phyloP scores from a whole-genome alignment of 2,329 filamentous ascomycete species.

The Fusarium sp. region DNA sequence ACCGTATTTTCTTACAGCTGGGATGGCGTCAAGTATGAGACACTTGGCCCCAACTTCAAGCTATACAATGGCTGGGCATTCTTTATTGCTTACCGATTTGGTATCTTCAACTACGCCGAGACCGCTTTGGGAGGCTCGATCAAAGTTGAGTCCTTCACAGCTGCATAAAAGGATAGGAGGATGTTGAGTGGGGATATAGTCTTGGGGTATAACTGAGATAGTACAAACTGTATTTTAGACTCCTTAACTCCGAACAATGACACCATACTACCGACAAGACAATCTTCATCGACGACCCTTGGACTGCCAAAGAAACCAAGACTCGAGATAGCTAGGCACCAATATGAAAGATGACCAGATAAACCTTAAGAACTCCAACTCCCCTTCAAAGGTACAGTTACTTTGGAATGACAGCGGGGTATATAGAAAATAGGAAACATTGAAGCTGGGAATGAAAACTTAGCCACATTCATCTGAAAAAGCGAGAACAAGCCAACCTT shows the following conservation, averaged over 20 bases:
- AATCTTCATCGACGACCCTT: no score
- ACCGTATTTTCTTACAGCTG: slow-evolving; percentile 36
- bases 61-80: slow-evolving; percentile 57
- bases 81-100: slow-evolving; percentile 61
- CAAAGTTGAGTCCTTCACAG: slow-evolving; percentile 31
- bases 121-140: slow-evolving; percentile 52
- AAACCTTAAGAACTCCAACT: background rate
- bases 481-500: background rate
- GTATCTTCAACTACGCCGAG: slow-evolving; percentile 62
- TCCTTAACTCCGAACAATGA: background rate
- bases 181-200: background rate
- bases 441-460: background rate
- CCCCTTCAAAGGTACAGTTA: fast-evolving
- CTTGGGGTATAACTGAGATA: background rate
- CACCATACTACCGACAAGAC: background rate
- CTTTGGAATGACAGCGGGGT: fast-evolving
- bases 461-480: background rate
- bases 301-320: background rate
- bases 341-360: background rate
- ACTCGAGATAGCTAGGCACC: background rate
- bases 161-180: background rate
- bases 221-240: background rate
- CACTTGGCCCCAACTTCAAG: slow-evolving; percentile 47
- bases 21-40: slow-evolving; percentile 29
- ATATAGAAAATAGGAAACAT: background rate